Percentiles rank a stretch among this genome's conserved stretches.
Conservation (phyloP, 805 yeast genomes). For the Lipomyces yamanashiensis region DNA sequence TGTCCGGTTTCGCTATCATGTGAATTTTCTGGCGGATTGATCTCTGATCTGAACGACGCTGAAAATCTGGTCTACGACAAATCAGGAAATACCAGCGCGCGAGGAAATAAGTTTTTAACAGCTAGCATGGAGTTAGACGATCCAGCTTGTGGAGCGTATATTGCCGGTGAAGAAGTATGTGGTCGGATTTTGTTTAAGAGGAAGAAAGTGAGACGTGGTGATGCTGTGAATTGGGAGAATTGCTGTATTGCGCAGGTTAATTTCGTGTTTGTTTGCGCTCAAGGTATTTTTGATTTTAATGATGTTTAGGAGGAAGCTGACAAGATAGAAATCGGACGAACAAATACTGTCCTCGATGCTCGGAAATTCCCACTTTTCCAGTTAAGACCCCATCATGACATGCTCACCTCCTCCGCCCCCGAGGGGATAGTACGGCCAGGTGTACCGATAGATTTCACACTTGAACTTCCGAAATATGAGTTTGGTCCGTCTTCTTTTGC, state of each 20-base stretch:
- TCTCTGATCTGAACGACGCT: not conserved
- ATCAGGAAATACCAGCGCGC: no score
- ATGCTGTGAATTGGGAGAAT: not conserved
- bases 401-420: not conserved
- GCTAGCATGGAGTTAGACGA: not conserved
- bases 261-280: slow-evolving; percentile 7
- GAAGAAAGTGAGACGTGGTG: not conserved
- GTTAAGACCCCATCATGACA: not conserved
- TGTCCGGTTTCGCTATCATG: not conserved
- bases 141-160: not conserved
- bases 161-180: not conserved
- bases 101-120: not conserved
- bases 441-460: not conserved
- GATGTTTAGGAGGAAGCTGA: not conserved
- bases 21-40: not conserved
- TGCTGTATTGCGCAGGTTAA: not conserved
- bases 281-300: not conserved
- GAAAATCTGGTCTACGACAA: not conserved
- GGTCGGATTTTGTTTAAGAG: not conserved
- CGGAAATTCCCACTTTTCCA: slow-evolving; percentile 5
- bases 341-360: slow-evolving; percentile 4
- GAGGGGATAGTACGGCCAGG: not conserved
- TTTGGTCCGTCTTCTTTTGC: slow-evolving; percentile 4
- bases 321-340: slow-evolving; percentile 1
- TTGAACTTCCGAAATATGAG: not conserved